These are phyloP conservation scores for Juncus effusus DNA, from an alignment of 176 grass and related monocot species.

Conservation along the genomic window DNA sequence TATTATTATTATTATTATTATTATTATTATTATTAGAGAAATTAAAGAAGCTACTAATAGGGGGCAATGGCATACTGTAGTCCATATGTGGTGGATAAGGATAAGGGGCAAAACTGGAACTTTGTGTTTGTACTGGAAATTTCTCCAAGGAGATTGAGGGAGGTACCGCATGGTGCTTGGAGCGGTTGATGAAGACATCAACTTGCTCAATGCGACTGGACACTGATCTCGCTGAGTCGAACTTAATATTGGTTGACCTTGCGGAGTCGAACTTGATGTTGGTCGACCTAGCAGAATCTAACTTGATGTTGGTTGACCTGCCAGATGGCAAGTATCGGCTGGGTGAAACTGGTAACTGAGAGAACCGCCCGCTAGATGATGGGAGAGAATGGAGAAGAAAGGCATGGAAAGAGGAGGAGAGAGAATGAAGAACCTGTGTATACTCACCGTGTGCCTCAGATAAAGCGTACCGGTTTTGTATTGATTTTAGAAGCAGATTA, in stretches of 20 bases:
- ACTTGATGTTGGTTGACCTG: constrained; percentile 27
- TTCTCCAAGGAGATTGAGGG: constrained; percentile 28
- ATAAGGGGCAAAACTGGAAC: constrained; percentile 35
- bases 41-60: constrained; percentile 20
- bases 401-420: constrained; percentile 18
- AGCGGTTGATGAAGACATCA: constrained; percentile 28
- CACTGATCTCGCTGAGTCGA: constrained; percentile 9
- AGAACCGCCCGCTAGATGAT: no score
- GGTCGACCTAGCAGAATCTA: constrained; percentile 11
- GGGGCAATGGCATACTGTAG: constrained; percentile 18
- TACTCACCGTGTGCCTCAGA: constrained; percentile 26
- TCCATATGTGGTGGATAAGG: constrained; percentile 23
- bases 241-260: constrained; percentile 23
- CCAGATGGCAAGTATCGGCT: constrained; percentile 21
- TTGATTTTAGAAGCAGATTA: constrained; percentile 3
- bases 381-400: constrained; percentile 13
- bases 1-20: constrained; percentile 19
- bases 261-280: constrained; percentile 26
- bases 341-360: neutral
- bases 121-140: constrained; percentile 17
- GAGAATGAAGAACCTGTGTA: neutral
- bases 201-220: constrained; percentile 5
- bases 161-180: constrained; percentile 26
- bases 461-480: constrained; percentile 16
- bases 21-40: constrained; percentile 29